Evolutionary conservation across 2,329 filamentous ascomycete genomes (phyloP).

Genomic region (Cercospora beticola): DNA sequence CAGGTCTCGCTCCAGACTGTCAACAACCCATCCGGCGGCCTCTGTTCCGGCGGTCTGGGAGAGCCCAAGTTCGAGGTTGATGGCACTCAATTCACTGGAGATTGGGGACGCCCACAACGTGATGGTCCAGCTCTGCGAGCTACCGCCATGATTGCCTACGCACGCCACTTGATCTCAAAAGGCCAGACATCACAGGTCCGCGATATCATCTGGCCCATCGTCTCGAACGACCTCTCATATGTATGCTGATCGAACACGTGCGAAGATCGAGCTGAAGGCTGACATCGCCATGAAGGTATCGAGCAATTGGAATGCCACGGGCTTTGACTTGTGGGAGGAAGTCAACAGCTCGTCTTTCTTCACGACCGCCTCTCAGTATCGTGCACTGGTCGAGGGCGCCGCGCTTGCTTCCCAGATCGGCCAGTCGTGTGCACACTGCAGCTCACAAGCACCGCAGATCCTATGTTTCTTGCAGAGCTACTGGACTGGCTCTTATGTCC

Average conservation of each 20-base stretch:
- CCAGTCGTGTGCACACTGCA: slow-evolving; percentile 60
- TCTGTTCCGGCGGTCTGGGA: slow-evolving; percentile 57
- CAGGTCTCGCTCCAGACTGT: slow-evolving; percentile 67
- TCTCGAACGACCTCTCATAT: slow-evolving; percentile 74
- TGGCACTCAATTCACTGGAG: slow-evolving; percentile 49
- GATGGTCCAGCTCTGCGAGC: slow-evolving; percentile 78
- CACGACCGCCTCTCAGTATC: slow-evolving; percentile 68
- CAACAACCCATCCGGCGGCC: slow-evolving; percentile 65
- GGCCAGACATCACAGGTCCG: slow-evolving; percentile 47
- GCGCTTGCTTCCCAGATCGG: slow-evolving; percentile 64
- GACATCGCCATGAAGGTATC: background rate
- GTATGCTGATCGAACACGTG: slow-evolving; percentile 57
- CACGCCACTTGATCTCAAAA: slow-evolving; percentile 63
- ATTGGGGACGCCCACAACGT: slow-evolving; percentile 76
- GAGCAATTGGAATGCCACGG: slow-evolving; percentile 56
- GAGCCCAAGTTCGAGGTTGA: slow-evolving; percentile 74
- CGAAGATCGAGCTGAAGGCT: background rate
- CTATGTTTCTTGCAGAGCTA: slow-evolving; percentile 73
- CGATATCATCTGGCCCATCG: slow-evolving; percentile 67
- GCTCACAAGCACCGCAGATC: slow-evolving; percentile 65
- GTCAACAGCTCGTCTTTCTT: slow-evolving; percentile 76
- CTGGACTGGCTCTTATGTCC: slow-evolving; percentile 66
- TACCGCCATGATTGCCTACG: slow-evolving; percentile 69
- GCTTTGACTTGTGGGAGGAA: slow-evolving; percentile 83
- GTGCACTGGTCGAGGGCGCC: slow-evolving; percentile 63